Evolutionary conservation across 2,329 filamentous ascomycete species (phyloP).

Genomic region (Torrubiella hemipterigena): DNA sequence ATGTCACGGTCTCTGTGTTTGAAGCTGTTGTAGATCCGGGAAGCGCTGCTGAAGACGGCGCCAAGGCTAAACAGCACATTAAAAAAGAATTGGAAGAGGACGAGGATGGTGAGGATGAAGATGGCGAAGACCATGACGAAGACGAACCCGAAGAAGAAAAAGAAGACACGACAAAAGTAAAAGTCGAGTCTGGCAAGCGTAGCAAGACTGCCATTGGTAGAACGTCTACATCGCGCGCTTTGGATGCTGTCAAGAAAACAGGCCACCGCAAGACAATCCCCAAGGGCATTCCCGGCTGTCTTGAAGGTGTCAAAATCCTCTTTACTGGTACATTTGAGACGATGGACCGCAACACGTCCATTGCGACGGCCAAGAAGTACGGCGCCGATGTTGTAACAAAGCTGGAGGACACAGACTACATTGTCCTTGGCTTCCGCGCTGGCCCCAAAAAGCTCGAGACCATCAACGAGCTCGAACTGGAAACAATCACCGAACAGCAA

Average conservation of each 20-base stretch:
- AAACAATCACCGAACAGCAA: constrained; percentile 4
- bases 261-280: constrained; percentile 4
- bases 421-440: constrained; percentile 3
- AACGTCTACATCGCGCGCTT: too few relatives aligned
- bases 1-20: too few relatives aligned
- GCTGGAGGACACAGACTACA: constrained; percentile 6
- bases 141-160: neutral
- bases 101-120: neutral
- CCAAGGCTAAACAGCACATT: constrained; percentile 2
- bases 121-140: neutral
- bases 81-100: neutral
- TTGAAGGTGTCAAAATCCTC: constrained; percentile 3
- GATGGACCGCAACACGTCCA: constrained; percentile 6
- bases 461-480: constrained; percentile 6
- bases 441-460: constrained; percentile 5
- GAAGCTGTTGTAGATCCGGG: constrained; percentile 6
- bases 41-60: constrained; percentile 1
- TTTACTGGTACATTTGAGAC: constrained; percentile 5
- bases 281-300: constrained; percentile 1
- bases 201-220: too few relatives aligned
- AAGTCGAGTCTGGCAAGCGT: neutral
- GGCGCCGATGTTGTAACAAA: constrained; percentile 5
- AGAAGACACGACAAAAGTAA: neutral
- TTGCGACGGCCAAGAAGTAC: constrained; percentile 4
- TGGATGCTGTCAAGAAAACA: too few relatives aligned